Base-by-base conservation (phyloP, 352 stramenopile species). In the Thalassiosira livingstoniorum region DNA sequence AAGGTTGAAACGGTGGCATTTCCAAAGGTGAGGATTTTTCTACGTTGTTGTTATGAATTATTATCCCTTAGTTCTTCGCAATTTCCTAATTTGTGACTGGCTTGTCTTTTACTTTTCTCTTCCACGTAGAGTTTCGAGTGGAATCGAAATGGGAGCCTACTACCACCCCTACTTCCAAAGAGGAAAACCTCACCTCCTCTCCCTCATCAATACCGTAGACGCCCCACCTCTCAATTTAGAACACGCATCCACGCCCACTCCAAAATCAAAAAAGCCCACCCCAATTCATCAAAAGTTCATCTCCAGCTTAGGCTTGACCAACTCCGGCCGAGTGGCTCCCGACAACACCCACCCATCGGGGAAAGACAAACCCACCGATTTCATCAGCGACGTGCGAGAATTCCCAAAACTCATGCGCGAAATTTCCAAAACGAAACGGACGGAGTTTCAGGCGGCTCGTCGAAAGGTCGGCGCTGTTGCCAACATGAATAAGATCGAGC, bases 1-100 rank as follows among this genome's bases (percentile, higher is more conserved):
- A 25, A 87, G 87, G 43, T 51, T 91, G 3, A 83, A 91, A 65
- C 78, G 86, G 21, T 91, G 86, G 86, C 71, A 75, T 4, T 91
- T 91, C 66, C 34, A 70, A n/a, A 55, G 78, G n/a, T 58, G 27
- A 29, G 47, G 11, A 51, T 51, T 51, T 51, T 51, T 10, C 42
- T 51, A 18, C 18, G 42, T 18, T 51, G 10, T 18, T 51, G 42
- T 18, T 18, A 18, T 18, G 18, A 51, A 10, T 51, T 18, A 51
- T 51, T 51, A 23, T 27, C 47, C 10, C 27, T 58, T 15, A 11
- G 5, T 15, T 27, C 4, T 29, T 27, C 27, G n/a, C 47, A 58
- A 4, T 15, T 23, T 58, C 47, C 27, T 58, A 15, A 4, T 58
- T 29, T 58, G 11, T 27, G 47, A 58, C 21, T 27, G 5, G 47